Evolutionary conservation across 192 early-diverging fungal species (phyloP).

Genomic region (Glomus cerebriforme): DNA sequence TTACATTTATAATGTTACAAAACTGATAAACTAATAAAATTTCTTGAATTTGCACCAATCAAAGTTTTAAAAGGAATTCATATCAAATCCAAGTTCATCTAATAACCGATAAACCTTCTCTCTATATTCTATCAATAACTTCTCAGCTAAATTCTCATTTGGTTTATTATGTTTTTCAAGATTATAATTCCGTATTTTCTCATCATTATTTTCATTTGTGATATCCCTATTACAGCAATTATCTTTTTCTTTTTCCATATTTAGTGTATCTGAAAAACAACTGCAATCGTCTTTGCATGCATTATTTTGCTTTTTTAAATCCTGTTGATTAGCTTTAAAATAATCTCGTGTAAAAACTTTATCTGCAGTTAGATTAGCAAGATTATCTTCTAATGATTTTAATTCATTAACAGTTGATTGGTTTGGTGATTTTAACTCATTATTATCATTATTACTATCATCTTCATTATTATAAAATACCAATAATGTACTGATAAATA

Average conservation of each 20-base stretch:
- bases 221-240: neutral
- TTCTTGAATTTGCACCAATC: neutral
- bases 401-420: neutral
- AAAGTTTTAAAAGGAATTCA: neutral
- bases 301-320: neutral
- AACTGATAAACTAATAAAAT: neutral
- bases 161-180: neutral
- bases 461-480: neutral
- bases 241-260: neutral
- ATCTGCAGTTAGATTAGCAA: conserved; percentile 4
- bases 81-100: conserved; percentile 8
- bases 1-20: too few relatives aligned
- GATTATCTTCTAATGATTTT: conserved; percentile 16
- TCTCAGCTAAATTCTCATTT: neutral
- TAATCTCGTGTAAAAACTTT: conserved; percentile 19
- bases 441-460: neutral
- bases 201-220: neutral
- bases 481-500: neutral
- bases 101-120: neutral
- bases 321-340: neutral
- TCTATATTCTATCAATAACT: neutral
- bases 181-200: neutral
- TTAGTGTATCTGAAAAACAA: neutral
- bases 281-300: neutral
- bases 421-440: neutral